Percentiles rank a stretch among this genome's conserved stretches.
Evolutionary conservation across 1,284 basidiomycete species (phyloP).

Genomic region (Psilocybe mexicana): DNA sequence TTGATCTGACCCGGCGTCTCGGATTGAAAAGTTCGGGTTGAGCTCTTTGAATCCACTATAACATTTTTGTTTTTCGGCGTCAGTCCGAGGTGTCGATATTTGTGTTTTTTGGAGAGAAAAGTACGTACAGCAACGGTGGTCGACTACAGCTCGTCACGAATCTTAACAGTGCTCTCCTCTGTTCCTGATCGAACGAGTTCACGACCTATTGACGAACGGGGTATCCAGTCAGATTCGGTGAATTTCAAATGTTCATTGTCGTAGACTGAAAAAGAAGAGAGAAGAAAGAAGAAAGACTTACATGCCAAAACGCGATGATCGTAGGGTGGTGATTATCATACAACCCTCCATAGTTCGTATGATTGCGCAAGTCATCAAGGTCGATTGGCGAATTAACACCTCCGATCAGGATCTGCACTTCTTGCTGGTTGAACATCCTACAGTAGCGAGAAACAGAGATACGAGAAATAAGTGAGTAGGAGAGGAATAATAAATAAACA

Average conservation of each 20-base stretch:
- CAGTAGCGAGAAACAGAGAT: not conserved
- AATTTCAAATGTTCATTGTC: too few species aligned
- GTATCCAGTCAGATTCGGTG: too few species aligned
- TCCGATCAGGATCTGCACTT: conserved; percentile 83
- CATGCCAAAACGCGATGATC: conserved; percentile 78
- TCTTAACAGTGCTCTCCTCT: conserved; percentile 70
- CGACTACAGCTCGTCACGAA: conserved; percentile 93
- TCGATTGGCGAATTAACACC: conserved; percentile 85
- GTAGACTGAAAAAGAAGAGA: conserved; percentile 4
- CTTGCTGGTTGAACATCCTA: conserved; percentile 95
- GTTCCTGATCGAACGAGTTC: conserved; percentile 70
- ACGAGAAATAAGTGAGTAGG: not conserved
- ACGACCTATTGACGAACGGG: conserved; percentile 51
- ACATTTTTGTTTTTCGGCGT: too few species aligned
- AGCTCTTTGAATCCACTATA: conserved; percentile 85
- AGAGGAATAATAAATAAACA: not conserved
- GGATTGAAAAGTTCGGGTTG: conserved; percentile 82
- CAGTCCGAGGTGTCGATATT: too few species aligned
- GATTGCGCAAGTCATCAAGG: conserved; percentile 71
- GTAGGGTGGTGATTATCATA: conserved; percentile 71
- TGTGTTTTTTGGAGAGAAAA: not conserved
- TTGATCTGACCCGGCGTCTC: conserved; percentile 74
- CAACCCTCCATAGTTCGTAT: conserved; percentile 81
- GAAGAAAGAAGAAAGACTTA: conserved; percentile 23
- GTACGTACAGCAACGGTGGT: conserved; percentile 72